phyloP scores from a whole-genome alignment of 2,329 filamentous ascomycete species.

The Zelopaecilomyces penicillatus region DNA sequence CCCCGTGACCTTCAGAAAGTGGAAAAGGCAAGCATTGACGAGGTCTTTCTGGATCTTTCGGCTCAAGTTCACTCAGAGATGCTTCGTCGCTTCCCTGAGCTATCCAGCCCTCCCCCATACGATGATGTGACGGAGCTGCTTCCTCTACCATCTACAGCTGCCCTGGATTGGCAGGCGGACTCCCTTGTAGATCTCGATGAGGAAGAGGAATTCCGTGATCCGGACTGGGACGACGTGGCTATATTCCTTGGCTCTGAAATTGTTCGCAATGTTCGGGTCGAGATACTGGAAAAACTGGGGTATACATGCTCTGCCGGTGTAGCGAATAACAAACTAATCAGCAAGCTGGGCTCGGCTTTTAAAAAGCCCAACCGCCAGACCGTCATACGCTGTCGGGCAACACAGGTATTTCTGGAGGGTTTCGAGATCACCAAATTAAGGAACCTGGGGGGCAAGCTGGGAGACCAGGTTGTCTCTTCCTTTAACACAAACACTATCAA shows the following conservation, averaged over 20 bases:
- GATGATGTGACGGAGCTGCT: conserved; percentile 64
- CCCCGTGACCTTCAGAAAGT: conserved; percentile 60
- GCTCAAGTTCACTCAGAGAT: conserved; percentile 71
- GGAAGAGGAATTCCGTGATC: conserved; percentile 68
- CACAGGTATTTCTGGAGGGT: conserved; percentile 66
- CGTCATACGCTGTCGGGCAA: conserved; percentile 78
- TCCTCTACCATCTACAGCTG: conserved; percentile 59
- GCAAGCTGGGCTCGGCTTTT: conserved; percentile 83
- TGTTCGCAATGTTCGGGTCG: conserved; percentile 62
- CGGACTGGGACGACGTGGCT: conserved; percentile 93
- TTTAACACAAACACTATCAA: conserved; percentile 75
- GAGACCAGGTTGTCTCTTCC: conserved; percentile 71
- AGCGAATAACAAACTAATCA: conserved; percentile 87
- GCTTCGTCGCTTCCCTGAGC: conserved; percentile 66
- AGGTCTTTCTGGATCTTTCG: conserved; percentile 89
- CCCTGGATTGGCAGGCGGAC: conserved; percentile 76
- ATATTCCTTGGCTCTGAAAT: conserved; percentile 86
- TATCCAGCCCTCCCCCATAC: conserved; percentile 57
- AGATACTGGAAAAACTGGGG: conserved; percentile 59
- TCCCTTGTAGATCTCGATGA: conserved; percentile 72
- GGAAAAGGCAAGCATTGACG: conserved; percentile 92
- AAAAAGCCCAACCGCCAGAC: conserved; percentile 95
- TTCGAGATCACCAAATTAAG: conserved; percentile 95
- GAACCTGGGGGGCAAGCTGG: conserved; percentile 90
- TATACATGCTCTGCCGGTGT: conserved; percentile 93